Conservation (phyloP, 1,139 yeast genomes). For the Debaryomyces udenii region DNA sequence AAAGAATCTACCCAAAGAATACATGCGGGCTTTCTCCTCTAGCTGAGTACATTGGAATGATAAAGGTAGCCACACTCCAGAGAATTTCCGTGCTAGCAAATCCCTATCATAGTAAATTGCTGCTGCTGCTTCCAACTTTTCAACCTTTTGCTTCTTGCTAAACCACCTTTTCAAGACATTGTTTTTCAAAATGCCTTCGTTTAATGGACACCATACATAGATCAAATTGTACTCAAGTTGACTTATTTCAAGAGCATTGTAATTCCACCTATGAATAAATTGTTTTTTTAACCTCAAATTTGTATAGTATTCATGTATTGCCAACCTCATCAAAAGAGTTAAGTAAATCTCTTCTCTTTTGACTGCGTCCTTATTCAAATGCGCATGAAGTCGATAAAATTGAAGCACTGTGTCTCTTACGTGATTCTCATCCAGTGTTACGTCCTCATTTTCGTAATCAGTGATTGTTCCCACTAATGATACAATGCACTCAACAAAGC, state of each 20-base stretch:
- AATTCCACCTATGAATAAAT: conserved; percentile 18
- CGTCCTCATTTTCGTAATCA: conserved; percentile 36
- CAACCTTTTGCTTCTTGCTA: conserved; percentile 14
- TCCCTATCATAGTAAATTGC: conserved; percentile 10
- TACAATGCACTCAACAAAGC: conserved; percentile 28
- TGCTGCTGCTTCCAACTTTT: conserved; percentile 18
- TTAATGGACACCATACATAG: conserved; percentile 9
- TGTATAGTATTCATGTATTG: conserved; percentile 21
- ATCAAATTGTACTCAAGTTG: conserved; percentile 15
- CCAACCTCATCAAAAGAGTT: conserved; percentile 34
- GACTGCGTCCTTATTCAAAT: conserved; percentile 11
- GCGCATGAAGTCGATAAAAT: conserved; percentile 27
- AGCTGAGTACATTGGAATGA: background rate
- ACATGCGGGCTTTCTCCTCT: background rate
- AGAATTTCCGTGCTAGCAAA: conserved; percentile 3
- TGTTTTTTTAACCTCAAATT: conserved; percentile 10
- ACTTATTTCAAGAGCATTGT: conserved; percentile 13
- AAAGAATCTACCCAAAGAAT: background rate
- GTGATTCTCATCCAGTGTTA: conserved; percentile 19
- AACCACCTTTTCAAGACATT: conserved; percentile 20
- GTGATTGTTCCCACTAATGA: conserved; percentile 26
- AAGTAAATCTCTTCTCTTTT: conserved; percentile 8
- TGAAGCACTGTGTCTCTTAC: conserved; percentile 27
- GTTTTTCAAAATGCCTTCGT: conserved; percentile 2
- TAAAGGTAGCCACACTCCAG: conserved; percentile 3